phyloP scores from a whole-genome alignment of 2,329 filamentous ascomycete species.

The Verticillium nonalfalfae region DNA sequence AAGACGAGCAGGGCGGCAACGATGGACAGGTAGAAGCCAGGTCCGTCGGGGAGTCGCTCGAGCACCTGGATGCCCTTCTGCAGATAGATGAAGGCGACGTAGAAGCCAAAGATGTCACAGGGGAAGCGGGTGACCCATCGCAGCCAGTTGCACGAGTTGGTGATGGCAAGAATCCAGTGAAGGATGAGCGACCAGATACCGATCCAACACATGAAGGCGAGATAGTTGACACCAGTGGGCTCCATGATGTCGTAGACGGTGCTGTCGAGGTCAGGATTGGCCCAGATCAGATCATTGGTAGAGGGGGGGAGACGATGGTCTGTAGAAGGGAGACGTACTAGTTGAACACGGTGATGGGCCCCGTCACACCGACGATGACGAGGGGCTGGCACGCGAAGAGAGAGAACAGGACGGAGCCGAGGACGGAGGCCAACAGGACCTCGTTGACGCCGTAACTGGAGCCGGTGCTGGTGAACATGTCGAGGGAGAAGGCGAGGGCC shows the following conservation, averaged over 20 bases:
- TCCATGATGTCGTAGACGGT: slow-evolving; percentile 87
- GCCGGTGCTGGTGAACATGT: slow-evolving; percentile 87
- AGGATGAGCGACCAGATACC: slow-evolving; percentile 82
- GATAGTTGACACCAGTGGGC: slow-evolving; percentile 71
- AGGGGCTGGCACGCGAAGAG: slow-evolving; percentile 76
- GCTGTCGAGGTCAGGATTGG: slow-evolving; percentile 22
- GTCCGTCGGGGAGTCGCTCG: slow-evolving; percentile 61
- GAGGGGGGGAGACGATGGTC: too few species aligned
- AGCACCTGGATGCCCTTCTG: slow-evolving; percentile 88
- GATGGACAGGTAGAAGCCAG: slow-evolving; percentile 73
- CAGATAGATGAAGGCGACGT: slow-evolving; percentile 86
- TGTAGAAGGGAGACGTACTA: slow-evolving; percentile 44
- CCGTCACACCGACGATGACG: slow-evolving; percentile 86
- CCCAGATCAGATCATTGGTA: background rate
- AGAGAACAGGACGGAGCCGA: slow-evolving; percentile 76
- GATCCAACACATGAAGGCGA: slow-evolving; percentile 90
- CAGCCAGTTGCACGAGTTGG: slow-evolving; percentile 84
- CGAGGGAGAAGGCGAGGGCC: slow-evolving; percentile 80
- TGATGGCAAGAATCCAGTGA: slow-evolving; percentile 77
- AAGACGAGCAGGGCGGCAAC: slow-evolving; percentile 72
- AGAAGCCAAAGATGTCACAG: slow-evolving; percentile 91
- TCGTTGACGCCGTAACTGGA: slow-evolving; percentile 88
- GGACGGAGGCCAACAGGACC: slow-evolving; percentile 77
- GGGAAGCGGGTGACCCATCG: slow-evolving; percentile 86
- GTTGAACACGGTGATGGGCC: slow-evolving; percentile 91